Evolutionary conservation across 108 stramenopile genomes (phyloP), one percentile per base, ranked within the genome.

Genomic region (Skeletonema marinoi): DNA sequence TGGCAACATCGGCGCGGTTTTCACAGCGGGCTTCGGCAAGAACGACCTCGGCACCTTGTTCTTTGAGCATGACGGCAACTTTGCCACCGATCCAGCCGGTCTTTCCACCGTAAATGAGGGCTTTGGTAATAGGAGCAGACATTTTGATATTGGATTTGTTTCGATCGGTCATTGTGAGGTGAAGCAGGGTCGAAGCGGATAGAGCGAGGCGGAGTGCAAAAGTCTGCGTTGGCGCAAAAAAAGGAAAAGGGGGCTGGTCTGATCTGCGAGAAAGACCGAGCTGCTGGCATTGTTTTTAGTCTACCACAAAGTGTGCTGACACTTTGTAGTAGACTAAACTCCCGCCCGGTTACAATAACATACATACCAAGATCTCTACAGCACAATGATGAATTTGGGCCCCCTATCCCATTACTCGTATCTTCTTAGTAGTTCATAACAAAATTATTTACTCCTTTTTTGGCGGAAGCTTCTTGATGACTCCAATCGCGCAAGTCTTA

Each of bases 401-500:
- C 44, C 16, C 44, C 44, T 41, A 46, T n/a, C 44, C 44, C 44
- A 46, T 46, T n/a, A 46, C 16, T 46, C 4, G 16, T n/a, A 0
- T 16, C 54, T 56, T 25, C 9, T 29, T 56, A 56, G 19, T 56
- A 56, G 17, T 56, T 56, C 54, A 7, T 21, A 9, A 10, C 21
- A 65, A 39, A 66, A 41, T 78, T 60, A 75, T 82, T 80, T 85
- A 88, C 25, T 89, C 88, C 74, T 90, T 94, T 80, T 91, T 92
- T 10, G 96, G 93, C 32, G 96, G 96, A 66, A 96, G 86, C 86
- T 97, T 97, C 31, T 92, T 92, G 36, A 99, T 90, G 59, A 97
- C 98, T 6, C 99, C 99, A 82, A 99, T 98, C 32, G 98, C 98
- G 60, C 99, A 96, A 31, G 99, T 98, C 86, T 97, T 96, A 65